phyloP scores from a whole-genome alignment of 2,329 filamentous ascomycete species.

The Clarireedia hainanense region DNA sequence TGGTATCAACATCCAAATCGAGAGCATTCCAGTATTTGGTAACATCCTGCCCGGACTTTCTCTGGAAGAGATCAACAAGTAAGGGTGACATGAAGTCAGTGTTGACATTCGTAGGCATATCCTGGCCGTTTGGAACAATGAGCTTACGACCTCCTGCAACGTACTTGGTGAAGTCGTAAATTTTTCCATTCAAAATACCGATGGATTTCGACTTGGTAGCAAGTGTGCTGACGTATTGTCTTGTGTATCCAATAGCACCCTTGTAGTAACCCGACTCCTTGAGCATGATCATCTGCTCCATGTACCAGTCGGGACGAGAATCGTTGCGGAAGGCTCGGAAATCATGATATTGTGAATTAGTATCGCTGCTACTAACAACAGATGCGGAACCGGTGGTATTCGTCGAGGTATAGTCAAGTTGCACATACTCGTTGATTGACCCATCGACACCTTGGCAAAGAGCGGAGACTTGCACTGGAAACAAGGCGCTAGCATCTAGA shows the following conservation, averaged over 20 bases:
- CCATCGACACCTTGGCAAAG: constrained; percentile 74
- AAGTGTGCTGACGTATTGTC: constrained; percentile 66
- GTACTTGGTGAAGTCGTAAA: constrained; percentile 90
- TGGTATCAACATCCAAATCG: constrained; percentile 46
- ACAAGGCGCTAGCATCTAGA: constrained; percentile 76
- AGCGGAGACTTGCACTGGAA: constrained; percentile 89
- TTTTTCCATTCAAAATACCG: constrained; percentile 66
- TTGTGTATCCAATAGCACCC: constrained; percentile 77
- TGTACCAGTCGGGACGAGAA: constrained; percentile 84
- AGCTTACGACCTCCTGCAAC: constrained; percentile 64
- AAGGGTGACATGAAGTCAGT: constrained; percentile 73
- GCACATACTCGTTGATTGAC: constrained; percentile 59
- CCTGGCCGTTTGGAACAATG: constrained; percentile 45
- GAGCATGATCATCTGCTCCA: constrained; percentile 74
- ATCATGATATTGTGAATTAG: constrained; percentile 80
- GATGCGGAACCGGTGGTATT: constrained; percentile 65
- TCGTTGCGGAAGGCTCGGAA: constrained; percentile 82
- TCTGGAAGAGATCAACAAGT: constrained; percentile 70
- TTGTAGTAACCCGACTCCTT: constrained; percentile 68
- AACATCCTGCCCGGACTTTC: constrained; percentile 69
- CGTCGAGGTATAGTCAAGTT: constrained; percentile 70
- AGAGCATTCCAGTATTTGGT: constrained; percentile 76
- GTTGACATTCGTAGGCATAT: constrained; percentile 41
- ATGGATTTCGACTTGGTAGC: constrained; percentile 57
- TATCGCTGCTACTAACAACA: constrained; percentile 58